Evolutionary conservation across 345 rosid species (phyloP).

Genomic region (Lenwebbia sp.): DNA sequence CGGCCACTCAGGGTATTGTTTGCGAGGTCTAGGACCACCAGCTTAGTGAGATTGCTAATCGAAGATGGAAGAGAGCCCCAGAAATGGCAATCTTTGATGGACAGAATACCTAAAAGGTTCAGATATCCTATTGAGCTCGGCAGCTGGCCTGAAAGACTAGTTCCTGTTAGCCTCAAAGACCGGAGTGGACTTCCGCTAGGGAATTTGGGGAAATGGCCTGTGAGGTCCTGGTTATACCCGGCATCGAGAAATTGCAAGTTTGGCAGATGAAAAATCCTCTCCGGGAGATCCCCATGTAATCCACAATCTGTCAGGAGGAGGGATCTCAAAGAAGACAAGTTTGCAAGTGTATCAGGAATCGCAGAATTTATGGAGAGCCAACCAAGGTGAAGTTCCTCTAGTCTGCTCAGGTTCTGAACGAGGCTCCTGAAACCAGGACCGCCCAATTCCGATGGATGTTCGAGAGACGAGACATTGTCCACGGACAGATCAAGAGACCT

Average conservation of each 20-base stretch:
- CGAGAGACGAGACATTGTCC: not conserved
- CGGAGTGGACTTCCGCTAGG: not conserved
- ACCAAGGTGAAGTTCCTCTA: not conserved
- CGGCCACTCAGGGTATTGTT: not conserved
- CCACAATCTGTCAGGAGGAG: not conserved
- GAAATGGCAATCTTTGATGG: not conserved
- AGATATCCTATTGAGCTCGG: not conserved
- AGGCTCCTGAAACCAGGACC: not conserved
- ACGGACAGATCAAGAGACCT: not conserved
- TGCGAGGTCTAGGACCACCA: not conserved
- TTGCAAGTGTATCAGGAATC: not conserved
- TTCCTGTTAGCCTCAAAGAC: not conserved
- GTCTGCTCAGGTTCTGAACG: not conserved
- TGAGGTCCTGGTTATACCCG: not conserved
- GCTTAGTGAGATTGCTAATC: not conserved
- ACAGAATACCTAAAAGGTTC: not conserved
- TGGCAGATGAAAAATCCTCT: not conserved
- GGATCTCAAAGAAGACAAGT: not conserved
- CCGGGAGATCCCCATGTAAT: not conserved
- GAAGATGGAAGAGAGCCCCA: not conserved
- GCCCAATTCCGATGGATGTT: not conserved
- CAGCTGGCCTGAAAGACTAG: not conserved
- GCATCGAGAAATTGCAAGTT: not conserved
- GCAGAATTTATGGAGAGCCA: not conserved
- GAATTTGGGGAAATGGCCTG: not conserved